Percentiles rank a stretch among this genome's conserved stretches.
phyloP scores from a whole-genome alignment of 1,284 basidiomycete species.

The Ceratobasidium sp. region DNA sequence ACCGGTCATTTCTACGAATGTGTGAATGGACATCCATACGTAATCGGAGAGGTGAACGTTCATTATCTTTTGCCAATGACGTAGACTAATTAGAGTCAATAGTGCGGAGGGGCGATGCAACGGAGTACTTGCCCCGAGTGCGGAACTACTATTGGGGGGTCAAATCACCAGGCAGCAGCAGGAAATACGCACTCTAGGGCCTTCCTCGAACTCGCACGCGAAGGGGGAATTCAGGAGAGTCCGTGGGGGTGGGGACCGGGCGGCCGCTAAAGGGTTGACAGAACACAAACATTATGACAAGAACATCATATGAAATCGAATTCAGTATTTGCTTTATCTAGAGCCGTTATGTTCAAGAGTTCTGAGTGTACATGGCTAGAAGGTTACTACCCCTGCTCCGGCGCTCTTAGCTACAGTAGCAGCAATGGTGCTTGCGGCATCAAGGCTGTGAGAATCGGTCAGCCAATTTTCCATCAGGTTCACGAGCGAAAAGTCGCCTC shows the following conservation, averaged over 20 bases:
- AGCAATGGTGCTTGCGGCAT: conserved; percentile 14
- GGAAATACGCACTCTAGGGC: conserved; percentile 65
- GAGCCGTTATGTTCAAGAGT: not conserved
- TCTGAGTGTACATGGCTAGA: not conserved
- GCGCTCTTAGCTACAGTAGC: conserved; percentile 20
- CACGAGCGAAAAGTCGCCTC: not conserved
- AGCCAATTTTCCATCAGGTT: not conserved
- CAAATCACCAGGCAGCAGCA: conserved; percentile 58
- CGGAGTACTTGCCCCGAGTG: conserved; percentile 68
- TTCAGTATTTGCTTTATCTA: not conserved
- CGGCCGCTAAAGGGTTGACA: not conserved
- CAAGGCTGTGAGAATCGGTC: not conserved
- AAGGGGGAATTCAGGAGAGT: conserved; percentile 3
- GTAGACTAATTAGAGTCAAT: too few species aligned
- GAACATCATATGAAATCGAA: not conserved
- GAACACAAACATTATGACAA: not conserved
- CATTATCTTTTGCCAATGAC: too few species aligned
- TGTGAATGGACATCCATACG: conserved; percentile 66
- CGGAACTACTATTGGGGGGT: conserved; percentile 64
- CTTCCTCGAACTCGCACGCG: conserved; percentile 55
- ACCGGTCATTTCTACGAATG: conserved; percentile 68
- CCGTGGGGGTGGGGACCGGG: conserved; percentile 30
- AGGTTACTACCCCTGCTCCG: conserved; percentile 31
- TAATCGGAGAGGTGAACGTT: conserved; percentile 65
- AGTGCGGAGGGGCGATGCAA: conserved; percentile 71